Evolutionary conservation across 441 rosid genomes (phyloP).

Genomic region (Daphne laureola): DNA sequence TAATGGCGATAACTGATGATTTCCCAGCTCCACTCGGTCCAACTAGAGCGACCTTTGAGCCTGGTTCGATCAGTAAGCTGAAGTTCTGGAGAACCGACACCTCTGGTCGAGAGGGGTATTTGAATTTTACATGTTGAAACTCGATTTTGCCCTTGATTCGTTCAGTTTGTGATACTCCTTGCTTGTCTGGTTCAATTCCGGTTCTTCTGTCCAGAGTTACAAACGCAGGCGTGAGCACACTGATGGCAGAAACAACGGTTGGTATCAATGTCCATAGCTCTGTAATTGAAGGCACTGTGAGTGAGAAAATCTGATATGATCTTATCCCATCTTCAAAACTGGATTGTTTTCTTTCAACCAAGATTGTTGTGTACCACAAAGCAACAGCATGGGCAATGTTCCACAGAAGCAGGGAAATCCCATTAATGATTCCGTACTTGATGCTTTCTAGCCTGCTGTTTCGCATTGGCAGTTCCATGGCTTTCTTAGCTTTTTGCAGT

Average conservation of each 20-base stretch:
- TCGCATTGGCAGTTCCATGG: conserved; percentile 32
- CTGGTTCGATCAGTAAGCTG: conserved; percentile 43
- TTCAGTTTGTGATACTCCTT: conserved; percentile 17
- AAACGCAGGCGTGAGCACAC: conserved; percentile 44
- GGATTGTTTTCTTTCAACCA: conserved; percentile 34
- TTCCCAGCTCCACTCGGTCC: conserved; percentile 75
- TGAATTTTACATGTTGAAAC: conserved; percentile 38
- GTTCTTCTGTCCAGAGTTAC: conserved; percentile 48
- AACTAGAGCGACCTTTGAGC: conserved; percentile 42
- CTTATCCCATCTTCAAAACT: conserved; percentile 40
- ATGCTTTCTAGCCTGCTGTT: conserved; percentile 38
- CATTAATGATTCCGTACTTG: conserved; percentile 58
- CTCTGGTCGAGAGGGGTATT: conserved; percentile 51
- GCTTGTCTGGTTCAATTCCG: conserved; percentile 39
- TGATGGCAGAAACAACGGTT: conserved; percentile 46
- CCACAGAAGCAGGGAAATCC: conserved; percentile 60
- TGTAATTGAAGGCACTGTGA: conserved; percentile 68
- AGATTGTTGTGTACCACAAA: conserved; percentile 48
- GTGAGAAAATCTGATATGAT: conserved; percentile 68
- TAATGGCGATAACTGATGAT: conserved; percentile 53
- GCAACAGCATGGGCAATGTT: conserved; percentile 79
- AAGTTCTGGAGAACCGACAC: conserved; percentile 45
- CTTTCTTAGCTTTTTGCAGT: conserved; percentile 32
- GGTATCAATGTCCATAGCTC: conserved; percentile 67
- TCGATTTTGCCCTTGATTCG: conserved; percentile 34